These are phyloP conservation scores for Amanita rubescens DNA, from an alignment of 768 basidiomycete species.

Conservation along the genomic window DNA sequence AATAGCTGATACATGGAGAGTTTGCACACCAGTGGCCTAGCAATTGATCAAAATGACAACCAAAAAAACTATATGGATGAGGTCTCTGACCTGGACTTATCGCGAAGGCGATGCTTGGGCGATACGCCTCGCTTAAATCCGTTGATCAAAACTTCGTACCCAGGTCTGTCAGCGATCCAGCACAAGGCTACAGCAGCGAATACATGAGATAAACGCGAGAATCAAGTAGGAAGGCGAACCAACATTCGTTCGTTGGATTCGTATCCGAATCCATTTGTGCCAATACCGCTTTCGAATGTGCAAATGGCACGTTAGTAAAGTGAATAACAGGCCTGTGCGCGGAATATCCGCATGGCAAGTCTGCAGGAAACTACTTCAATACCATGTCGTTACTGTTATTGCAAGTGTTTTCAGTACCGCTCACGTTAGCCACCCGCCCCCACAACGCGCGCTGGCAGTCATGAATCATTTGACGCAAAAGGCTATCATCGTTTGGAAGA, in stretches of 20 bases:
- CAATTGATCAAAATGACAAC: neutral
- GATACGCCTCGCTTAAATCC: constrained; percentile 74
- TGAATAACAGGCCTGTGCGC: constrained; percentile 42
- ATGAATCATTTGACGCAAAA: constrained; percentile 27
- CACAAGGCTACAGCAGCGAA: constrained; percentile 47
- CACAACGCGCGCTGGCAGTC: constrained; percentile 71
- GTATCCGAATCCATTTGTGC: constrained; percentile 19
- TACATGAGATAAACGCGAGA: neutral
- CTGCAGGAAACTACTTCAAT: constrained; percentile 21
- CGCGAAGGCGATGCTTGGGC: constrained; percentile 56
- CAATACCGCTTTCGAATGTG: constrained; percentile 41
- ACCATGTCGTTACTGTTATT: neutral
- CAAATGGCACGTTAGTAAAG: constrained; percentile 56
- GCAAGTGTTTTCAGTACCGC: constrained; percentile 25
- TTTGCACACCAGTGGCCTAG: constrained; percentile 6
- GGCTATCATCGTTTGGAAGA: constrained; percentile 15
- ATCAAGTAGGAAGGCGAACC: constrained; percentile 11
- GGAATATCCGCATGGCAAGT: constrained; percentile 39
- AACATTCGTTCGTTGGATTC: constrained; percentile 68
- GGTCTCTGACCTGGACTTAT: constrained; percentile 48
- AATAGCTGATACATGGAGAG: neutral
- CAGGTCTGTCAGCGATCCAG: constrained; percentile 51
- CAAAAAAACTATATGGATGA: neutral
- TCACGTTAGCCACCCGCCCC: constrained; percentile 37
- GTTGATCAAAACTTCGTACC: constrained; percentile 64